Conservation (phyloP, 257 asterid genomes). For the Solanum tarijense region DNA sequence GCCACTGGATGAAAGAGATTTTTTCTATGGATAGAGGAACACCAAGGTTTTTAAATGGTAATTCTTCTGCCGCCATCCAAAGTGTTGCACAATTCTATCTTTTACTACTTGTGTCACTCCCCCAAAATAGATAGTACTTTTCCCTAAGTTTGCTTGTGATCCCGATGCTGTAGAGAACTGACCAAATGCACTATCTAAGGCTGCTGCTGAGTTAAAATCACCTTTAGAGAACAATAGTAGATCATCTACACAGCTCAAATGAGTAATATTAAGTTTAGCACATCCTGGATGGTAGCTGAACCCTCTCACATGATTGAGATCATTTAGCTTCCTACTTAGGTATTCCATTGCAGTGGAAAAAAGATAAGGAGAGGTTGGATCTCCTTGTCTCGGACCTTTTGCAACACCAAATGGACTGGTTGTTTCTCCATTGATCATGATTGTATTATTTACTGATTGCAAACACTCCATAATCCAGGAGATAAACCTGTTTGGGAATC, state of each 20-base stretch:
- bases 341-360: not conserved
- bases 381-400: not conserved
- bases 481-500: not conserved
- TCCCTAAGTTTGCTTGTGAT: not conserved
- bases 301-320: not conserved
- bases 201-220: not conserved
- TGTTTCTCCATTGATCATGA: not conserved
- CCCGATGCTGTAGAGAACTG: not conserved
- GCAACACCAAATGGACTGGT: not conserved
- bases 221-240: not conserved
- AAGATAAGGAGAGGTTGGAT: not conserved
- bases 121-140: not conserved
- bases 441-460: not conserved
- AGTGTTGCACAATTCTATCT: not conserved
- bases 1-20: not conserved
- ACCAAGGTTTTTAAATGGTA: not conserved
- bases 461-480: not conserved
- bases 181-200: not conserved
- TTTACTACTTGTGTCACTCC: not conserved
- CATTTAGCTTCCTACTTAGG: not conserved
- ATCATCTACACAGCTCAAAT: not conserved
- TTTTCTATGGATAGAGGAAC: not conserved
- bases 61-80: not conserved
- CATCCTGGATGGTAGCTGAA: not conserved
- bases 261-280: not conserved